Percentiles rank a stretch among this genome's conserved stretches.
These are phyloP conservation scores for Melanogaster broomeanus DNA, from an alignment of 768 basidiomycete species.

Conservation along the genomic window DNA sequence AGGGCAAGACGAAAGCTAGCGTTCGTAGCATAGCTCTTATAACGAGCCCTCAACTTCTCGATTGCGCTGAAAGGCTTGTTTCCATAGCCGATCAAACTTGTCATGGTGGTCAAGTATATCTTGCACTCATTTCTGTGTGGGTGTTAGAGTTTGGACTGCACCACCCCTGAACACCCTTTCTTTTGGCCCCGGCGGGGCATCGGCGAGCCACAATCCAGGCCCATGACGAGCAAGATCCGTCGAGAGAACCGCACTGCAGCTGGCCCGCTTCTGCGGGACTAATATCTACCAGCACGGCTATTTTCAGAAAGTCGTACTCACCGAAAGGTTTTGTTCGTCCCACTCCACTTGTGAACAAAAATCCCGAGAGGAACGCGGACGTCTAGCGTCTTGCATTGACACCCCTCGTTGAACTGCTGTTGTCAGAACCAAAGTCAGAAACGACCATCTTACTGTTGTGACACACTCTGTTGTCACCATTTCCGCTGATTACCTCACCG, in stretches of 20 bases:
- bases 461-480: no score
- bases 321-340: no score
- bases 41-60: constrained; percentile 77
- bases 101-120: constrained; percentile 90
- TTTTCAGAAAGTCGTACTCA: no score
- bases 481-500: no score
- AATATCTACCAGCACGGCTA: no score
- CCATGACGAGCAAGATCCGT: constrained; percentile 14
- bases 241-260: constrained; percentile 10
- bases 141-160: constrained; percentile 43
- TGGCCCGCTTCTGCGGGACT: constrained; percentile 29
- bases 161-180: constrained; percentile 49
- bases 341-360: no score
- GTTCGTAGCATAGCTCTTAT: constrained; percentile 66
- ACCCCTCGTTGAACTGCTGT: no score
- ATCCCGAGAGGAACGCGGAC: no score
- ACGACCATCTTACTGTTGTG: no score
- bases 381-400: no score
- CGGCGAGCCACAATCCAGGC: constrained; percentile 20
- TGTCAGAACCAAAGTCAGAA: no score
- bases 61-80: constrained; percentile 67
- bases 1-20: not conserved
- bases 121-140: constrained; percentile 92
- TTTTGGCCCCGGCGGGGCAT: constrained; percentile 33
- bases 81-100: constrained; percentile 80